Conservation (phyloP, 768 basidiomycete species). For the Suillus cothurnatus region DNA sequence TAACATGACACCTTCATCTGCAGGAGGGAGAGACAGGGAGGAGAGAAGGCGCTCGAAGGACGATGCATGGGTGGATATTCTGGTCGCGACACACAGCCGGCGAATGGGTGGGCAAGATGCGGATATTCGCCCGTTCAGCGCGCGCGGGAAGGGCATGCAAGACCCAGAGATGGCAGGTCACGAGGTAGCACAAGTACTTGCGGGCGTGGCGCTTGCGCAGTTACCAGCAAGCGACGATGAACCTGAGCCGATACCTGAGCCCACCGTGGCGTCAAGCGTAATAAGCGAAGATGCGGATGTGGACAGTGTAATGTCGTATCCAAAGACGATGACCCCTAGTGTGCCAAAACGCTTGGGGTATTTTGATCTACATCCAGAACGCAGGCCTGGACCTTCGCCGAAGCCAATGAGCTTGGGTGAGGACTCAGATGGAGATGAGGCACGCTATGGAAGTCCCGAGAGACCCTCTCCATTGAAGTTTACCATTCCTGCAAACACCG, state of each 20-base stretch:
- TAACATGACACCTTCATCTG: slow-evolving; percentile 42
- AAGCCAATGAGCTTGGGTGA: slow-evolving; percentile 24
- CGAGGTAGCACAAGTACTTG: slow-evolving; percentile 74
- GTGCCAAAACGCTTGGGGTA: slow-evolving; percentile 54
- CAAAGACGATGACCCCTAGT: slow-evolving; percentile 16
- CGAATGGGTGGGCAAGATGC: slow-evolving; percentile 61
- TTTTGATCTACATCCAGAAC: slow-evolving; percentile 80
- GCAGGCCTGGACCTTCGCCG: slow-evolving; percentile 41
- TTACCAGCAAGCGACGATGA: slow-evolving; percentile 45
- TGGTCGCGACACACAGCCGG: slow-evolving; percentile 61
- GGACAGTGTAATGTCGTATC: slow-evolving; percentile 39
- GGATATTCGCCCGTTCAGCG: slow-evolving; percentile 32
- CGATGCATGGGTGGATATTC: slow-evolving; percentile 88
- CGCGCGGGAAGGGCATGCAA: slow-evolving; percentile 31
- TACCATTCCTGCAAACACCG: neutral
- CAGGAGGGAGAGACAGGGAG: slow-evolving; percentile 34
- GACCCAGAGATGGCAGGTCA: slow-evolving; percentile 75
- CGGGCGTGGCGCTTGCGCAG: slow-evolving; percentile 45
- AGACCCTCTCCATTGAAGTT: slow-evolving; percentile 9
- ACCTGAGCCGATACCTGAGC: slow-evolving; percentile 22
- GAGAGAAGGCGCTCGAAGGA: slow-evolving; percentile 51
- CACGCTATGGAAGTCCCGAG: slow-evolving; percentile 35
- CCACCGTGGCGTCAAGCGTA: slow-evolving; percentile 8
- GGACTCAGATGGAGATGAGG: slow-evolving; percentile 38
- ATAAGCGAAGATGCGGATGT: slow-evolving; percentile 45